These are phyloP conservation scores for Aspergillus asperescens DNA, from an alignment of 495 filamentous ascomycete species.

Conservation along the genomic window DNA sequence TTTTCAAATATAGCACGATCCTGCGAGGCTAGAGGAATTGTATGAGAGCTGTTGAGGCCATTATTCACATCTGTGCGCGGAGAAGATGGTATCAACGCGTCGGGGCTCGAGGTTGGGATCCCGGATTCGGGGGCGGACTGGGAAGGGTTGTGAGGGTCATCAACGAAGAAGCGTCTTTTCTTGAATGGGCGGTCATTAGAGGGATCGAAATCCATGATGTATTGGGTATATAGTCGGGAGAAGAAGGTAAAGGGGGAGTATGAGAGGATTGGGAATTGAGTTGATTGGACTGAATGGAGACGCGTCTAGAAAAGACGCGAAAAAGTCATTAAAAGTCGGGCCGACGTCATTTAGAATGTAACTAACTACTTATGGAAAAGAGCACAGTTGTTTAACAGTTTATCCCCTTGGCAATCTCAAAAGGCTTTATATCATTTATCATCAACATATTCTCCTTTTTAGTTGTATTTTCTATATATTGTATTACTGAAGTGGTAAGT, in stretches of 20 bases:
- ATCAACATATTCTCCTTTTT: no score
- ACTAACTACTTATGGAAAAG: no score
- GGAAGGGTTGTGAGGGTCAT: conserved; percentile 32
- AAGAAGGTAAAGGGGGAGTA: neutral
- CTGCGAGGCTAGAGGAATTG: neutral
- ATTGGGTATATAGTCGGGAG: neutral
- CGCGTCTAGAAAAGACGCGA: conserved; percentile 34
- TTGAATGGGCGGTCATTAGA: conserved; percentile 63
- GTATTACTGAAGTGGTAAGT: no score
- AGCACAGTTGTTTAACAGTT: no score
- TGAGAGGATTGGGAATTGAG: neutral
- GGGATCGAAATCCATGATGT: conserved; percentile 50
- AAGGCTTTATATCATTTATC: no score
- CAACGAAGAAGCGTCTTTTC: conserved; percentile 75
- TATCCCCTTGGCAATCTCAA: no score
- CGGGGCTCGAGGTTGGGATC: neutral
- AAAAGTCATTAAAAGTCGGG: conserved; percentile 18
- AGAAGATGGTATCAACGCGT: conserved; percentile 24
- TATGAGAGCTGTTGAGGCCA: neutral
- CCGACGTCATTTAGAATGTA: conserved; percentile 35
- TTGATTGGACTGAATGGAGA: conserved; percentile 24
- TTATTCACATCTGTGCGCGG: conserved; percentile 1
- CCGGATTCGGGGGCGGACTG: conserved; percentile 3
- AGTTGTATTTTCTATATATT: no score
- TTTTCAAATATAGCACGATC: neutral